These are phyloP conservation scores for Leccinum subtestaceum DNA, from an alignment of 768 basidiomycete genomes.

Conservation along the genomic window DNA sequence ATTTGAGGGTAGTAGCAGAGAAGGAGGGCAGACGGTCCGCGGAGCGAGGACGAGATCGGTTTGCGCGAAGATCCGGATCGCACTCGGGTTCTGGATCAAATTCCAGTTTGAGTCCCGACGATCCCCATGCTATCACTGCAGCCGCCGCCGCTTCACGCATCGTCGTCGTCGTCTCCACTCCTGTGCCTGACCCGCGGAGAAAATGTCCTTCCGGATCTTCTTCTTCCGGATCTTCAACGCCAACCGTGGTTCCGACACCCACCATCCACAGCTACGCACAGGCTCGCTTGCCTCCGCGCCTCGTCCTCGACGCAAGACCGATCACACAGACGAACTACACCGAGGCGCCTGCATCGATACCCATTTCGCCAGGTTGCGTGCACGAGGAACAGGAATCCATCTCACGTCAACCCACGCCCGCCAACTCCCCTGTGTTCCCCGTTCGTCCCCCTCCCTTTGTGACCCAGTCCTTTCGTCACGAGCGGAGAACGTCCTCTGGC, in stretches of 20 bases:
- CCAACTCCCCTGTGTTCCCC: conserved; percentile 54
- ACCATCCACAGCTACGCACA: neutral
- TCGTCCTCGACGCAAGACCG: conserved; percentile 29
- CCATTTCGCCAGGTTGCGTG: conserved; percentile 19
- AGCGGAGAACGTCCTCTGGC: conserved; percentile 18
- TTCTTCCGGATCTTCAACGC: conserved; percentile 28
- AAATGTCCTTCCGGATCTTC: conserved; percentile 19
- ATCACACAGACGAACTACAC: conserved; percentile 26
- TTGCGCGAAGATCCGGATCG: conserved; percentile 25
- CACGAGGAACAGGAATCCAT: conserved; percentile 37
- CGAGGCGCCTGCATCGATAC: conserved; percentile 20
- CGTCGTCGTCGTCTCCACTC: conserved; percentile 3
- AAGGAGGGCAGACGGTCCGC: conserved; percentile 27
- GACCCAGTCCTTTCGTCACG: conserved; percentile 10
- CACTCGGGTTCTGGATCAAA: conserved; percentile 34
- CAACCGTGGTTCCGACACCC: conserved; percentile 11
- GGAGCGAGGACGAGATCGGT: conserved; percentile 32
- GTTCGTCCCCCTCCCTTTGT: conserved; percentile 26
- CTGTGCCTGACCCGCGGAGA: conserved; percentile 14
- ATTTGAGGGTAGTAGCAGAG: conserved; percentile 13
- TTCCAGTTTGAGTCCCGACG: conserved; percentile 35
- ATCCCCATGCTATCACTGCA: conserved; percentile 6
- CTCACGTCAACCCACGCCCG: conserved; percentile 53
- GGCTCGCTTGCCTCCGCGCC: conserved; percentile 25
- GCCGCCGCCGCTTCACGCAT: neutral